Evolutionary conservation across 1,139 yeast species (phyloP).

Genomic region (Saccharomyces pastorianus): DNA sequence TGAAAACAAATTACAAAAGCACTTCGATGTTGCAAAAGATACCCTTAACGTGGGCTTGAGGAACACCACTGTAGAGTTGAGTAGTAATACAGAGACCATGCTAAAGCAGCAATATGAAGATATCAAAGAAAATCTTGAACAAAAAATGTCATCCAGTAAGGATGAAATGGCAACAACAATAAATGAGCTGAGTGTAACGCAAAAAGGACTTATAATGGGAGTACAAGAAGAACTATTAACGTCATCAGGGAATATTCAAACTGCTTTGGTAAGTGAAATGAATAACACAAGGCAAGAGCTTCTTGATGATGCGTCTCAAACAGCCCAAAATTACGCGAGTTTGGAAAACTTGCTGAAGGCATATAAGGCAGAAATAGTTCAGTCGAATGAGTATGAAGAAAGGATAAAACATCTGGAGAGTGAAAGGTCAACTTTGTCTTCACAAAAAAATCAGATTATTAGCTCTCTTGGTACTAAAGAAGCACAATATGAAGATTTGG

Average conservation of each 20-base stretch:
- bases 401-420: slow-evolving; percentile 9
- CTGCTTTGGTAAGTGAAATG: neutral
- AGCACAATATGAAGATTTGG: slow-evolving; percentile 25
- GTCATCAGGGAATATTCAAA: neutral
- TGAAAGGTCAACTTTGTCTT: slow-evolving; percentile 12
- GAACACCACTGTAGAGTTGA: neutral
- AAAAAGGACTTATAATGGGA: slow-evolving; percentile 3
- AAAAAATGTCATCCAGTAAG: neutral
- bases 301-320: neutral
- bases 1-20: neutral
- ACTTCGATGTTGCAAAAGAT: neutral
- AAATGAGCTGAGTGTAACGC: slow-evolving; percentile 3
- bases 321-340: neutral
- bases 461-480: slow-evolving; percentile 25
- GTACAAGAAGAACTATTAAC: slow-evolving; percentile 2
- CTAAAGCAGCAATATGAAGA: neutral
- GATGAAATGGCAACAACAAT: neutral
- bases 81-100: neutral
- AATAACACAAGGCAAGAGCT: neutral
- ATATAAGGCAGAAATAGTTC: slow-evolving; percentile 4
- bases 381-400: slow-evolving; percentile 7
- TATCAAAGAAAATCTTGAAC: neutral
- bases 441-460: slow-evolving; percentile 25
- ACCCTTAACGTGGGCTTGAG: neutral
- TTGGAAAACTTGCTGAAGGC: slow-evolving; percentile 1